These are phyloP conservation scores for Funneliformis caledonium DNA, from an alignment of 371 early-diverging fungal genomes.

Conservation along the genomic window DNA sequence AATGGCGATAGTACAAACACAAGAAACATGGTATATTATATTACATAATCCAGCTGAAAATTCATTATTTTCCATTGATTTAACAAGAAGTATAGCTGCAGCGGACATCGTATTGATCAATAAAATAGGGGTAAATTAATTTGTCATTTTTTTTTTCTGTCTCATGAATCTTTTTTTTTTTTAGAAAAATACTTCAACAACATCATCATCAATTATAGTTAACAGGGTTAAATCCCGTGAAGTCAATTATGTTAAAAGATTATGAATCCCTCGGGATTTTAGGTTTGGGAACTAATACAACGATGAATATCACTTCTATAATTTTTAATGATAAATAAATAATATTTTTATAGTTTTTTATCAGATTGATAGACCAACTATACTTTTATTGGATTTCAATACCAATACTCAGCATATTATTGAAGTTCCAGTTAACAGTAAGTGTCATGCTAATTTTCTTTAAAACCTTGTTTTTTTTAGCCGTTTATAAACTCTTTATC, in stretches of 20 bases:
- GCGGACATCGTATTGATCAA: slow-evolving; percentile 50
- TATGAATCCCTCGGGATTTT: slow-evolving; percentile 30
- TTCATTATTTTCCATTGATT: slow-evolving; percentile 67
- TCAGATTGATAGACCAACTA: slow-evolving; percentile 59
- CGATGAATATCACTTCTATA: slow-evolving; percentile 46
- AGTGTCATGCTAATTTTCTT: slow-evolving; percentile 29
- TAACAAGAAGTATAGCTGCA: slow-evolving; percentile 57
- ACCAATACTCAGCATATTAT: slow-evolving; percentile 59
- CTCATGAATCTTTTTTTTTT: not conserved
- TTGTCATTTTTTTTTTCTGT: not conserved
- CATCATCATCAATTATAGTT: slow-evolving; percentile 39
- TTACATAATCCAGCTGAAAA: slow-evolving; percentile 76
- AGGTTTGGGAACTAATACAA: not conserved
- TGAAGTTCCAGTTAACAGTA: slow-evolving; percentile 48
- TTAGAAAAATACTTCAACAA: not conserved
- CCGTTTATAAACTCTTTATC: not conserved
- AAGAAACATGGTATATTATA: slow-evolving; percentile 57
- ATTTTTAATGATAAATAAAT: slow-evolving; percentile 57
- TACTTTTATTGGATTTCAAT: slow-evolving; percentile 69
- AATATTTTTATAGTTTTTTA: slow-evolving; percentile 62
- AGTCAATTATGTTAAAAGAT: slow-evolving; percentile 25
- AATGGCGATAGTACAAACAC: slow-evolving; percentile 55
- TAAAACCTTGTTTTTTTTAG: slow-evolving; percentile 4
- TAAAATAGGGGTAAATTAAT: not conserved
- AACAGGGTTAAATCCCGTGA: not conserved